phyloP scores from a whole-genome alignment of 78 protist genomes.

The Pigoraptor vietnamica region DNA sequence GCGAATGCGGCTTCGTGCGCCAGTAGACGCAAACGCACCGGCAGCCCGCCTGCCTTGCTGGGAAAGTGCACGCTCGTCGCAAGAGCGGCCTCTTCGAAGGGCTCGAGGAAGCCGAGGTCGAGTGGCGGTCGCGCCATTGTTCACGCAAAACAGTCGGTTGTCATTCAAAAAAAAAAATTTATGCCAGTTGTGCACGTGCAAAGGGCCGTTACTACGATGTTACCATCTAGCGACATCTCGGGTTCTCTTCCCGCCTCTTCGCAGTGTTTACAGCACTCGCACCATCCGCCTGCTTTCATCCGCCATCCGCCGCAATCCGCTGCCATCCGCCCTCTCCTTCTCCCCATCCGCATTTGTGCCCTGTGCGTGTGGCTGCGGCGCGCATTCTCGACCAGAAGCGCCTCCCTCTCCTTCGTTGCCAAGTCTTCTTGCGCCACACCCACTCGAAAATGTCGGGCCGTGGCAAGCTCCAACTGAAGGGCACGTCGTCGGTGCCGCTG shows the following conservation, averaged over 20 bases:
- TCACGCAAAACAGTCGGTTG: no score
- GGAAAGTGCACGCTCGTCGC: not conserved
- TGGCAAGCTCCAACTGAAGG: not conserved
- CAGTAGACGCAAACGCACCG: not conserved
- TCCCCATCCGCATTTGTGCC: not conserved
- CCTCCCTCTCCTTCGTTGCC: no score
- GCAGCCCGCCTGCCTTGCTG: not conserved
- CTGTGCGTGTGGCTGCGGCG: not conserved
- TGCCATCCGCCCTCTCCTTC: not conserved
- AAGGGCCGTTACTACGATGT: no score
- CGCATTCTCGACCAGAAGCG: not conserved
- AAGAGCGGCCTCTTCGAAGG: not conserved
- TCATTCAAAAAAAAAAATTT: no score
- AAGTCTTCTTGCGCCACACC: not conserved
- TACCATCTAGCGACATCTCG: no score
- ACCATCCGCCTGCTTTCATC: no score
- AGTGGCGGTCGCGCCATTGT: not conserved
- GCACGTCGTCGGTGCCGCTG: not conserved
- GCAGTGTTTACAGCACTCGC: no score
- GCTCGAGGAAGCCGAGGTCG: not conserved
- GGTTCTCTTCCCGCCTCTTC: no score
- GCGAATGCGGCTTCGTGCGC: no score
- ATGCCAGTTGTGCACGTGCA: no score
- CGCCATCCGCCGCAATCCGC: not conserved
- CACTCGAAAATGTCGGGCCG: not conserved